Conservation (phyloP, 2,329 filamentous ascomycete species). For the Aureobasidium sp. region DNA sequence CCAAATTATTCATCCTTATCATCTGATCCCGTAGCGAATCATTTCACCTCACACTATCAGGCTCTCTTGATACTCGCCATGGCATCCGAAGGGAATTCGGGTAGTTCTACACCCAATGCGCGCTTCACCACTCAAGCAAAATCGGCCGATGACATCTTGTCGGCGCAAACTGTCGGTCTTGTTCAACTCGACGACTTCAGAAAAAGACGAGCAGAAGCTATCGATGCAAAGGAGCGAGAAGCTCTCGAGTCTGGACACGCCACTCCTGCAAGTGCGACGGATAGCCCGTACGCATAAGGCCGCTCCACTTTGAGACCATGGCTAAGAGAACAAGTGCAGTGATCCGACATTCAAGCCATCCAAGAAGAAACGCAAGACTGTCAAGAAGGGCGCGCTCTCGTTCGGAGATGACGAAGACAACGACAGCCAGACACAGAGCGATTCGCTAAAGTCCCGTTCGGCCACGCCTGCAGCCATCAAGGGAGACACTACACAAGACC, state of each 20-base stretch:
- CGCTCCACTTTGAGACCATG: slow-evolving; percentile 23
- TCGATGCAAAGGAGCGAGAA: slow-evolving; percentile 61
- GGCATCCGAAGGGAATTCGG: slow-evolving; percentile 16
- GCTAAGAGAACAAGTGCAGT: slow-evolving; percentile 54
- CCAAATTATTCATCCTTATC: neutral
- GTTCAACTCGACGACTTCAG: slow-evolving; percentile 90
- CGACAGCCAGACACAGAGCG: neutral
- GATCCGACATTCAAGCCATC: slow-evolving; percentile 44
- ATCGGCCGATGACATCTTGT: slow-evolving; percentile 73
- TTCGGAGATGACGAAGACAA: slow-evolving; percentile 59
- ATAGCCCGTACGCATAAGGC: slow-evolving; percentile 38
- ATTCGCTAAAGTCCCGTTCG: slow-evolving; percentile 1
- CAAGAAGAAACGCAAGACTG: slow-evolving; percentile 52
- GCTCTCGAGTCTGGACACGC: slow-evolving; percentile 9
- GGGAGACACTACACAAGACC: neutral
- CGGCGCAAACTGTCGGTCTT: slow-evolving; percentile 81
- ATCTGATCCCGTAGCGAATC: neutral
- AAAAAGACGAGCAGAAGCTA: slow-evolving; percentile 88
- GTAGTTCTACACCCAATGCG: slow-evolving; percentile 23
- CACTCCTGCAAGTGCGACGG: slow-evolving; percentile 50
- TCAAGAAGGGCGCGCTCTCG: slow-evolving; percentile 56
- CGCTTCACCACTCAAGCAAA: slow-evolving; percentile 71
- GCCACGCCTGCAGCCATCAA: slow-evolving; percentile 6
- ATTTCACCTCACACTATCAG: neutral
- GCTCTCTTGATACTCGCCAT: slow-evolving; percentile 14